Base-by-base conservation (phyloP, 257 asterid genomes). In the Nicotiana attenuata region DNA sequence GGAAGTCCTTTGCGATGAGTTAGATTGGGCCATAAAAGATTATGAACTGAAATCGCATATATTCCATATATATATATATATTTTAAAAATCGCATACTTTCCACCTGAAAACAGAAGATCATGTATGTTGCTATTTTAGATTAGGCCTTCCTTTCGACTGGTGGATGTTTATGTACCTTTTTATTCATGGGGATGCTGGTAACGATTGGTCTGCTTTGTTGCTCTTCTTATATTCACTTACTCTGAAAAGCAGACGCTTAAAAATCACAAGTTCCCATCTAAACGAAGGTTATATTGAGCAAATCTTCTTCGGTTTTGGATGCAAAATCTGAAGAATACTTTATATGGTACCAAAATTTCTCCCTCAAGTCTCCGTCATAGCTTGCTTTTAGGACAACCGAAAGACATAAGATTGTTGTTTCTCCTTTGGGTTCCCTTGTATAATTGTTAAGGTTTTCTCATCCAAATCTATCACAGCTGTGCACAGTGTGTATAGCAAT, bases 401-500 rank as follows among this genome's bases (percentile, higher is more conserved):
- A 64, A 85, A 87, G 55, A 82, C 85, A 77, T 83, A 66, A 5
- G 87, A 81, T 15, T 68, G 52, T 77, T 77, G 78, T 65, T 78
- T 81, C 24, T 80, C 77, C 76, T 78, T 83, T 14, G 90, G 90
- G 56, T 87, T 87, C 17, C 90, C 87, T 85, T 85, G 85, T 67
- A 55, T 81, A 57, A 87, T 81, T 29, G 90, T 63, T 69, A 83
- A 66, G n/a, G 77, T 85, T 78, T 81, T 65, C 61, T 83, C 85
- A 73, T 87, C 90, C 65, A 87, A 77, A 78, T 87, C 85, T 20
- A 87, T 69, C 35, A 87, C 80, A 61, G 83, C 81, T 24, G 88
- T 87, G 60, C 90, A 87, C 26, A 87, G 68, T 41, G 90, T 87
- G 84, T 87, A 78, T 65, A 88, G 89, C 68, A 89, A 80, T 85